Conservation (phyloP, 164 flowering plant species). For the Vitis riparia region DNA sequence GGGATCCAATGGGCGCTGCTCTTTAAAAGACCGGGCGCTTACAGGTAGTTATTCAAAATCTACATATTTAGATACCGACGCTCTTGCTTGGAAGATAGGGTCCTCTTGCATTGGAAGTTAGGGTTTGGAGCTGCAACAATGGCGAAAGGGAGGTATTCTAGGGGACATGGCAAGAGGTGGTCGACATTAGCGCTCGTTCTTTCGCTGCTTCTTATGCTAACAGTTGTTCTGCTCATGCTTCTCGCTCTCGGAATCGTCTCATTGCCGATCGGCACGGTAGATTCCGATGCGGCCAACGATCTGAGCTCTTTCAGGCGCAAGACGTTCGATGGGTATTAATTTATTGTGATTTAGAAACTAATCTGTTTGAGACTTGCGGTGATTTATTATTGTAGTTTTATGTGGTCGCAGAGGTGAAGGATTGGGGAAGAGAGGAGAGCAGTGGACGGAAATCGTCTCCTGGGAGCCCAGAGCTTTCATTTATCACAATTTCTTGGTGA, state of each 20-base stretch:
- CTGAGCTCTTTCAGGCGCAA: slow-evolving; percentile 32
- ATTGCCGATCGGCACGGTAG: slow-evolving; percentile 37
- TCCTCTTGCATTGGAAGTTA: neutral
- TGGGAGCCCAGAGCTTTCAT: slow-evolving; percentile 76
- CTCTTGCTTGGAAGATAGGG: neutral
- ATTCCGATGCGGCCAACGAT: slow-evolving; percentile 23
- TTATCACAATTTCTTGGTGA: slow-evolving; percentile 65
- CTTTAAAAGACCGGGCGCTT: no score
- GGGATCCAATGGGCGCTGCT: no score
- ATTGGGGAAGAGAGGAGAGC: slow-evolving; percentile 41
- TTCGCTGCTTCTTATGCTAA: slow-evolving; percentile 40
- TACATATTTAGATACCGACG: no score
- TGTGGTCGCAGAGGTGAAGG: slow-evolving; percentile 30
- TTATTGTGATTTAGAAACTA: neutral
- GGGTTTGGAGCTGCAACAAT: slow-evolving; percentile 10
- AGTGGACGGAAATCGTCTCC: slow-evolving; percentile 62
- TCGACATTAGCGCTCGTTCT: slow-evolving; percentile 35
- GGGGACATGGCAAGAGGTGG: slow-evolving; percentile 30
- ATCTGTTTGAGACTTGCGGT: slow-evolving; percentile 3
- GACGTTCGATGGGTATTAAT: slow-evolving; percentile 25
- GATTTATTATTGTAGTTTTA: neutral
- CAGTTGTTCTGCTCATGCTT: slow-evolving; percentile 43
- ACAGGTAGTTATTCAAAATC: no score
- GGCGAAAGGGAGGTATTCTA: slow-evolving; percentile 30
- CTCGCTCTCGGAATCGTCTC: slow-evolving; percentile 48